Evolutionary conservation across 148 eudicot genomes (phyloP).

Genomic region (Pouteria glomerata): DNA sequence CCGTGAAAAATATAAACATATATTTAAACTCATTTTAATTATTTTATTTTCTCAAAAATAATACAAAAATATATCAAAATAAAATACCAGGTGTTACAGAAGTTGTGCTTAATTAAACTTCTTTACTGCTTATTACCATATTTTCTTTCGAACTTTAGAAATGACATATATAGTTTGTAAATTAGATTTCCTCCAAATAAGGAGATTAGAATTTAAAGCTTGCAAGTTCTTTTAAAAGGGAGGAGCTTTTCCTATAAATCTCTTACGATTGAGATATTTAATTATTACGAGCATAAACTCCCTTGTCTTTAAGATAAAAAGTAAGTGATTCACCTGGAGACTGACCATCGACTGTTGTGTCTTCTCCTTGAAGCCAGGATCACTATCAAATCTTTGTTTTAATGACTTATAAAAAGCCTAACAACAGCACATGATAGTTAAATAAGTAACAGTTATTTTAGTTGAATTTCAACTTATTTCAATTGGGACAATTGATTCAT

Average conservation of each 20-base stretch:
- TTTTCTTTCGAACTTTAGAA: not conserved
- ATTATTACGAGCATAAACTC: not conserved
- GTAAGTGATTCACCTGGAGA: constrained; percentile 28
- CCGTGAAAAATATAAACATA: no score
- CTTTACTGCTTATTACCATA: no score
- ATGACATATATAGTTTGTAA: not conserved
- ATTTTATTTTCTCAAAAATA: no score
- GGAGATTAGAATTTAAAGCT: no score
- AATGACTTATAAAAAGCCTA: constrained; percentile 91
- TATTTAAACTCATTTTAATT: no score
- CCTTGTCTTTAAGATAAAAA: not conserved
- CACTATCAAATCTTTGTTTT: constrained; percentile 71
- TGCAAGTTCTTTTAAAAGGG: no score
- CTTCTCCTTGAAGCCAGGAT: no score
- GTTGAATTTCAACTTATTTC: not conserved
- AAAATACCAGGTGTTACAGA: no score
- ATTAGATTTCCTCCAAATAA: not conserved
- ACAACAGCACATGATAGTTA: no score
- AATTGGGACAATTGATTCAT: not conserved
- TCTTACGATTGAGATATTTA: not conserved
- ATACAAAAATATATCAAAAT: no score
- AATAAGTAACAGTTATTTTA: not conserved
- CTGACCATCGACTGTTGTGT: constrained; percentile 93
- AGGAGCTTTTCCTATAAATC: not conserved
- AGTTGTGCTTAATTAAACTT: no score